Base-by-base conservation (phyloP, 371 early-diverging fungal genomes). In the Syncephalastrum racemosum region DNA sequence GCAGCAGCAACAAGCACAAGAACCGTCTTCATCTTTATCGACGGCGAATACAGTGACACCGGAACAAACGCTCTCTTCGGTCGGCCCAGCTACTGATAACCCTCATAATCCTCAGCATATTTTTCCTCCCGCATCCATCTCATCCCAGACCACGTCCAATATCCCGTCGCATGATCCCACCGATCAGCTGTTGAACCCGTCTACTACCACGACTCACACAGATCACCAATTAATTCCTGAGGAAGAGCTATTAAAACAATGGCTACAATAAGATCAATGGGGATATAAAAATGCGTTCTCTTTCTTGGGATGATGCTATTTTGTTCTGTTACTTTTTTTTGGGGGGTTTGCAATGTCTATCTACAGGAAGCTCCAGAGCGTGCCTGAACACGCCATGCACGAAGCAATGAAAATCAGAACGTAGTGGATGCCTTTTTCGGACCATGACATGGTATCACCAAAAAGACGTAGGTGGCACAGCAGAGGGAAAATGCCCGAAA, bases 381-480 rank as follows among this genome's bases (percentile, higher is more conserved):
- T 76, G 15, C 76, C 73, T 31, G 44, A 48, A 51, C 66, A 49
- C 4, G 66, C 73, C 67, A 76, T 65, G 10, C 25, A 46, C 7
- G 50, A 44, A 12, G 68, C 63, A 18, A 73, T 46, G 14, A 49
- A 4, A 19, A 76, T 45, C 23, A 76, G 54, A 10, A 58, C 42
- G n/a, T 50, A 54, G 42, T 67, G 55, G 42, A 66, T 48, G 1
- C 56, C 7, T 22, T 47, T 62, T 16, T 58, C 49, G 48, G 36
- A 46, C 43, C 25, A 24, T 22, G 70, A 56, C 41, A 73, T 49
- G 15, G 49, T 61, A 16, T 40, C 51, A 23, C 54, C 50, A 49
- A 70, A 75, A 44, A 87, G 57, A 22, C 59, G 53, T 54, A 82
- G 42, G 58, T 79, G 80, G 56, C 82, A 85, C 14, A 75, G 39